Evolutionary conservation across 2,329 filamentous ascomycete genomes (phyloP), one percentile per base, ranked within the genome.

Genomic region (Epicoccum nigrum): DNA sequence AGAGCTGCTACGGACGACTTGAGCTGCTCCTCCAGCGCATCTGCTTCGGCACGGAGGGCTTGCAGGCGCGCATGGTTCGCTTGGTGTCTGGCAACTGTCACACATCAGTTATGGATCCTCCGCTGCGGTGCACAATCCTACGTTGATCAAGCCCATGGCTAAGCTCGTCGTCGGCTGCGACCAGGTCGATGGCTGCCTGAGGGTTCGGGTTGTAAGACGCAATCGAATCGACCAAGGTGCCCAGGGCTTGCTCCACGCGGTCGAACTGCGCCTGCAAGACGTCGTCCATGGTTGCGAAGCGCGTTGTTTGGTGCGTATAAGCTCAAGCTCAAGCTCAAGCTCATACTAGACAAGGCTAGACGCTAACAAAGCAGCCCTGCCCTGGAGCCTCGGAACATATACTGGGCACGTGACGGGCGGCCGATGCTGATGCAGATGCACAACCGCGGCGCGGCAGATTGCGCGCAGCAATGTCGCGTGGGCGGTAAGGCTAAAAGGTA

Each of bases 151-250:
- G 78, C 4, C 87, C 85, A 57, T 80, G 77, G 60, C 78, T 82
- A 35, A 95, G 81, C 53, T 87, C 84, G 33, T 81, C 77, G 67
- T 95, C 89, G 19, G 89, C 90, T 7, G 80, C 77, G 15, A 88
- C 78, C 8, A 95, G 83, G 57, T 92, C 87, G 49, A 83, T 77
- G 5, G 87, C 88, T 20, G 86, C 83, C 28, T 79, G 74, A 4
- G 83, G 77, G 6, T 87, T 89, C 0, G 90, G 90, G 64, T 92
- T 90, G 74, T 92, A 93, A 58, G 90, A 89, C 5, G 89, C 82
- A 56, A 95, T 88, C 0, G 89, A 92, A 69, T 92, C 88, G 61
- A 92, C 86, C 27, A 95, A 79, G 21, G 78, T 84, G 11, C 83
- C 81, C 16, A 95, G 77, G 4, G 76, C 76, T 44, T 70, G 68